Evolutionary conservation across 768 basidiomycete species (phyloP).

Genomic region (Paxillus rubicundulus): DNA sequence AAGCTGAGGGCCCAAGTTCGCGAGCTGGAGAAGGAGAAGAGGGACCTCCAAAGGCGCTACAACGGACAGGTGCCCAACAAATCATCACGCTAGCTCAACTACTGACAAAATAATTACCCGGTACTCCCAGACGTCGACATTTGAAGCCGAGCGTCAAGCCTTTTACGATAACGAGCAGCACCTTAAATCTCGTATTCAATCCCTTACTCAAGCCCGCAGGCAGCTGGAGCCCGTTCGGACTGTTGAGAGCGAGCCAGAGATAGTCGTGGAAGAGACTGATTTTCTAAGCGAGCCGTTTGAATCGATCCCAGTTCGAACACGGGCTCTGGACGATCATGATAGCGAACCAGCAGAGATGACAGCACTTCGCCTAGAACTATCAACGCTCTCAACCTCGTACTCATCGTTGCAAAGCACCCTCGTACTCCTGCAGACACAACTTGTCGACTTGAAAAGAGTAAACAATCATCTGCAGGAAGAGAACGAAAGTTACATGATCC

Average conservation of each 20-base stretch:
- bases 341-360: constrained; percentile 88
- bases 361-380: constrained; percentile 76
- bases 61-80: constrained; percentile 70
- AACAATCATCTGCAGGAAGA: constrained; percentile 91
- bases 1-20: constrained; percentile 79
- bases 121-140: constrained; percentile 64
- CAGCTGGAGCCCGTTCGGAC: constrained; percentile 41
- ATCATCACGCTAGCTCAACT: constrained; percentile 14
- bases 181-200: constrained; percentile 86
- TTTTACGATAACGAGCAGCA: constrained; percentile 94
- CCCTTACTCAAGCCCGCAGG: constrained; percentile 65
- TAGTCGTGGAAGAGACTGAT: constrained; percentile 37
- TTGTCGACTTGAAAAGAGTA: constrained; percentile 83
- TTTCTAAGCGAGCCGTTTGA: constrained; percentile 23
- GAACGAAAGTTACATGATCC: constrained; percentile 95
- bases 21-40: constrained; percentile 86
- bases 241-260: constrained; percentile 39
- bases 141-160: constrained; percentile 89
- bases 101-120: constrained; percentile 6
- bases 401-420: constrained; percentile 80
- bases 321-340: constrained; percentile 61
- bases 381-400: constrained; percentile 84
- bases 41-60: constrained; percentile 78
- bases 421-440: constrained; percentile 78
- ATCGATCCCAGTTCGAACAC: constrained; percentile 29